phyloP scores from a whole-genome alignment of 306 rosid genomes.

The Spatholobus suberectus region DNA sequence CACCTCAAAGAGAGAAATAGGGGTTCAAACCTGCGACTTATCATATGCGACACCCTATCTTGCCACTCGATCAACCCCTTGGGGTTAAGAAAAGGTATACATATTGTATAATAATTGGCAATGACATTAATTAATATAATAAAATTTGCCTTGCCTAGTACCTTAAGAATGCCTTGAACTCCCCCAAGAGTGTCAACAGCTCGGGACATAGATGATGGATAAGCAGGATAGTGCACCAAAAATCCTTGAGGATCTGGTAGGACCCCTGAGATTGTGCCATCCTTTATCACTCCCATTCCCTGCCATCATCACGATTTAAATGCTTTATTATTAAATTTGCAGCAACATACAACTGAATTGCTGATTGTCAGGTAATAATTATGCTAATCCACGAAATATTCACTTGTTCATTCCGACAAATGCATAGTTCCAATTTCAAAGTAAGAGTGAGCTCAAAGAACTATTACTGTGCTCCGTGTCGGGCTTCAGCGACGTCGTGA shows the following conservation, averaged over 20 bases:
- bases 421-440: neutral
- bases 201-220: conserved; percentile 66
- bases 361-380: neutral
- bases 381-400: neutral
- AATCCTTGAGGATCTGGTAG: conserved; percentile 61
- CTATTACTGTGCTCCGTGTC: neutral
- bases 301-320: conserved; percentile 9
- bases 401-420: neutral
- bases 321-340: neutral
- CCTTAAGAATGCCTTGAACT: conserved; percentile 68
- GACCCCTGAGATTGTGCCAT: conserved; percentile 68
- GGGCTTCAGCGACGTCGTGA: too few species aligned
- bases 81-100: neutral
- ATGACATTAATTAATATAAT: neutral
- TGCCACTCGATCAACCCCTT: too few species aligned
- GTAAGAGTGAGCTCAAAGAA: neutral
- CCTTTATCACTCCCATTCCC: conserved; percentile 68
- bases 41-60: too few species aligned
- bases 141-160: conserved; percentile 1
- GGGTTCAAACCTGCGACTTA: too few species aligned
- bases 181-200: conserved; percentile 81
- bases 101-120: neutral
- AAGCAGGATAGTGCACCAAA: conserved; percentile 77
- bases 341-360: neutral
- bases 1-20: too few species aligned